Percentiles rank a stretch among this genome's conserved stretches.
These are phyloP conservation scores for Mucor circinelloides DNA, from an alignment of 371 early-diverging fungal genomes.

Conservation along the genomic window DNA sequence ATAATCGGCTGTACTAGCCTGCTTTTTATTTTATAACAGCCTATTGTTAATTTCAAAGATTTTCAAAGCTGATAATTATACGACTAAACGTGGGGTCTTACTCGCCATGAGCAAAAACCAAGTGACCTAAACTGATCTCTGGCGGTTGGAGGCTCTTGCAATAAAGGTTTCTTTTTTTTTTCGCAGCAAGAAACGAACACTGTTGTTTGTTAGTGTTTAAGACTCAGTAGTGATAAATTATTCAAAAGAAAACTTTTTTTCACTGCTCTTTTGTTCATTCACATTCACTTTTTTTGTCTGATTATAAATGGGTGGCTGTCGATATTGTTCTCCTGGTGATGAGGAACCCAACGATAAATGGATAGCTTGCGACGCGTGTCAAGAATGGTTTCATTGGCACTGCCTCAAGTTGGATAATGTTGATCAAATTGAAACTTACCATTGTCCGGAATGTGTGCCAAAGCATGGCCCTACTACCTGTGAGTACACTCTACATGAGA, in stretches of 20 bases:
- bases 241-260: constrained; percentile 3
- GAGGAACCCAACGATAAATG: constrained; percentile 28
- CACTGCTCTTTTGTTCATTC: neutral
- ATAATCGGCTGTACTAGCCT: no score
- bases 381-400: constrained; percentile 67
- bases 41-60: no score
- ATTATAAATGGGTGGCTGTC: neutral
- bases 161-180: no score
- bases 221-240: neutral
- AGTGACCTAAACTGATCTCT: no score
- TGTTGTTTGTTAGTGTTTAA: neutral
- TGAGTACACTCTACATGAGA: constrained; percentile 32
- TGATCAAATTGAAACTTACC: constrained; percentile 63
- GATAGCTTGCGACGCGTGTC: constrained; percentile 74
- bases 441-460: constrained; percentile 62
- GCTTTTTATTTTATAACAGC: no score
- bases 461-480: constrained; percentile 66
- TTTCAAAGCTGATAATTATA: no score
- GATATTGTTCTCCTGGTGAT: constrained; percentile 1
- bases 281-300: neutral
- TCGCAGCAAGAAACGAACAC: neutral
- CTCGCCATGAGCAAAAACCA: no score
- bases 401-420: constrained; percentile 55
- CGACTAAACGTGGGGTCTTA: no score
- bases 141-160: no score